Percentiles rank a stretch among this genome's conserved stretches.
Conservation (phyloP, 495 filamentous ascomycete species). For the Halenospora varia region DNA sequence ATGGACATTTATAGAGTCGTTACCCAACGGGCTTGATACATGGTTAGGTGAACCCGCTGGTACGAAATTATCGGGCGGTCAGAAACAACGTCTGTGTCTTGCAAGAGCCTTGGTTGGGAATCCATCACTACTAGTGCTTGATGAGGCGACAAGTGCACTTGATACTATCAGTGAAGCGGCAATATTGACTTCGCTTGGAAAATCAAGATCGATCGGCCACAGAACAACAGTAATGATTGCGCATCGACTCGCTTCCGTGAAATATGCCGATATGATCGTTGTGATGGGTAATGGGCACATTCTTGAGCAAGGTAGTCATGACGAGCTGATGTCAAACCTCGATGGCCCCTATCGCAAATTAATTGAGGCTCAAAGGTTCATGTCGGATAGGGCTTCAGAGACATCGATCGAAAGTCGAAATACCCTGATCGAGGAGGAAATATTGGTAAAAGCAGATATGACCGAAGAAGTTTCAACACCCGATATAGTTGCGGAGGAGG, state of each 20-base stretch:
- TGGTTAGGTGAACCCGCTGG: slow-evolving; percentile 50
- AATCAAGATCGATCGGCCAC: slow-evolving; percentile 19
- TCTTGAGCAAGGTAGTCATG: slow-evolving; percentile 65
- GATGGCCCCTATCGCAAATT: slow-evolving; percentile 22
- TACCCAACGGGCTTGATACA: slow-evolving; percentile 50
- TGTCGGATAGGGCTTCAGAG: background rate
- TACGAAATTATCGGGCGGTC: slow-evolving; percentile 53
- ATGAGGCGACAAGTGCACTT: slow-evolving; percentile 50
- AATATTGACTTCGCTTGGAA: slow-evolving; percentile 40
- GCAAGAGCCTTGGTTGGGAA: slow-evolving; percentile 46
- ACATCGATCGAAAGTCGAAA: background rate
- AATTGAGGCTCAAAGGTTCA: slow-evolving; percentile 15
- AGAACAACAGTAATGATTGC: slow-evolving; percentile 59
- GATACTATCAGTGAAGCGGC: slow-evolving; percentile 46
- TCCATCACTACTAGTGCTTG: slow-evolving; percentile 45
- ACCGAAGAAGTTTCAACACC: background rate
- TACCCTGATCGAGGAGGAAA: background rate
- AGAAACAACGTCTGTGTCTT: slow-evolving; percentile 61
- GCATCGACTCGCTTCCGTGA: slow-evolving; percentile 56
- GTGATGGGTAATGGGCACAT: slow-evolving; percentile 65
- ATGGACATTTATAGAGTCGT: slow-evolving; percentile 36
- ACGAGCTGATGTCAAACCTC: slow-evolving; percentile 54
- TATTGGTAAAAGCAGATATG: background rate
- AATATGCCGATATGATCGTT: slow-evolving; percentile 66
- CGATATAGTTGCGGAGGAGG: background rate